Conservation (phyloP, 345 rosid genomes). For the Stellera chamaejasme region DNA sequence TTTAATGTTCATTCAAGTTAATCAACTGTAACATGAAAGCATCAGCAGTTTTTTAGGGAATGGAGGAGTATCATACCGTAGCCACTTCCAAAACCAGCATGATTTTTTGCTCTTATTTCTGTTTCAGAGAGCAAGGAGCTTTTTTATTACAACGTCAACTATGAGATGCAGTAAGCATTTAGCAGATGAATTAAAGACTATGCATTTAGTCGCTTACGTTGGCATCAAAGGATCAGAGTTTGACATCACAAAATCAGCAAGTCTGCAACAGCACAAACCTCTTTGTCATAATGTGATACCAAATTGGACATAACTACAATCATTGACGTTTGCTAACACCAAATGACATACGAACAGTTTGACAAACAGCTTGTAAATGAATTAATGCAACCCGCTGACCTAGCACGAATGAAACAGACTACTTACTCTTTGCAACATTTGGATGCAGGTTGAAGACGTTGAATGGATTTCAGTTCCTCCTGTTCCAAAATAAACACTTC, state of each 20-base stretch:
- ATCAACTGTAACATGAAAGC: no score
- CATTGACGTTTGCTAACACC: neutral
- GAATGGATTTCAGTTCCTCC: slow-evolving; percentile 62
- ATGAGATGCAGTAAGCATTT: neutral
- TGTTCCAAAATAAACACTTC: slow-evolving; percentile 17
- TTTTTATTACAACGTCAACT: neutral
- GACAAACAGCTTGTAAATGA: no score
- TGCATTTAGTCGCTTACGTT: slow-evolving; percentile 28
- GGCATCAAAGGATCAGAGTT: slow-evolving; percentile 69
- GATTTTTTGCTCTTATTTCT: slow-evolving; percentile 55
- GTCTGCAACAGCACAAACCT: slow-evolving; percentile 32
- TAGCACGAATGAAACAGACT: neutral
- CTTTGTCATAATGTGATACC: neutral
- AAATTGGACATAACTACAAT: neutral
- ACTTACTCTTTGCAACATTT: slow-evolving; percentile 86
- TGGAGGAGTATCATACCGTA: slow-evolving; percentile 38
- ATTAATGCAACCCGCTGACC: no score
- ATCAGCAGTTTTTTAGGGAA: neutral
- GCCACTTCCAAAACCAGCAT: slow-evolving; percentile 77
- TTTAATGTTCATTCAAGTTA: no score
- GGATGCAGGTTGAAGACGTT: slow-evolving; percentile 62
- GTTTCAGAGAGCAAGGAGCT: slow-evolving; percentile 9
- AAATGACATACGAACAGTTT: no score
- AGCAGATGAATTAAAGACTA: no score
- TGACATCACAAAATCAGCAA: slow-evolving; percentile 59